Base-by-base conservation (phyloP, 345 rosid genomes). In the Excoecaria agallocha region DNA sequence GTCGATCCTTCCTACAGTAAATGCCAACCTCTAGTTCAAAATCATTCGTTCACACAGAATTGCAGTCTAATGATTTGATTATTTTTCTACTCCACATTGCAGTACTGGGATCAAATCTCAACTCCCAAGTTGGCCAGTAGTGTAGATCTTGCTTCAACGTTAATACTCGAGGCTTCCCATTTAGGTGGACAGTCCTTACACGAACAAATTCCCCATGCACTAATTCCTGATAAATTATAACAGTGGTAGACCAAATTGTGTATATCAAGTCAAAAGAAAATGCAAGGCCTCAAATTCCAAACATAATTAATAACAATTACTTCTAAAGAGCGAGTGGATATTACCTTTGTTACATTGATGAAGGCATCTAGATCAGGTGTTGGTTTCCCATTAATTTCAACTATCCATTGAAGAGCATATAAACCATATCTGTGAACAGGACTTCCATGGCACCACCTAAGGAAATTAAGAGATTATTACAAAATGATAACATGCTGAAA, bases 51-150 rank as follows among this genome's bases (percentile, higher is more conserved):
- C 43, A 69, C 12, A 69, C 2, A 19, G 10, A 22, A 35, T 35
- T 43, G 58, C 48, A 74, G 66, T 86, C 77, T 37, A 90, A 81
- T 43, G 91, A 82, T 78, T 86, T 90, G 83, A 94, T 87, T 8
- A 77, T 79, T 38, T 79, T 39, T 72, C 96, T 87, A 22, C 83
- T 86, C 99, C 99, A 95, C 66, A 85, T 79, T 71, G 93, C 90
- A 30, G 85, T 80, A 66, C 80, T 86, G 6, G 98, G 92, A 70
- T 95, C 92, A 70, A 93, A 95, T 74, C 88, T 87, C 77, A 91
- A 80, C 82, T 90, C 94, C 98, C 98, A 93, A 15, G 96, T 90
- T 20, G 97, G 96, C 99, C 97, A 95, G 72, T 95, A 93, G 79
- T 93, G 98, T 62, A 95, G 84, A 85, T 93, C 99, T 77, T 95